Conservation (phyloP, 2,329 filamentous ascomycete species). For the Tolypocladium ophioglossoides region DNA sequence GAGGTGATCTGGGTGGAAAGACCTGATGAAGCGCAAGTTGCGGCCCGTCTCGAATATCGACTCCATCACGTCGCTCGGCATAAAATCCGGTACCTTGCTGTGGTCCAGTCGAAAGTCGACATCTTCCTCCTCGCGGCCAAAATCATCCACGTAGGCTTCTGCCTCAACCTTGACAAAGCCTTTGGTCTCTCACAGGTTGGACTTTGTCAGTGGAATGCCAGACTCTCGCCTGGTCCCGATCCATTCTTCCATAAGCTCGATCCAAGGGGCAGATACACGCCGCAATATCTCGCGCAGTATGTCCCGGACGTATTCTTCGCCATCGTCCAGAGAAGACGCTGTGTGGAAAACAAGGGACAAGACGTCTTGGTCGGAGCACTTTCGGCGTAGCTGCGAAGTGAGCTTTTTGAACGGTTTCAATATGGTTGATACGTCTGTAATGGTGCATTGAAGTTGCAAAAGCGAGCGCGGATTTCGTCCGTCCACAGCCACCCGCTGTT, state of each 20-base stretch:
- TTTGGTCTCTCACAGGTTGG: slow-evolving; percentile 31
- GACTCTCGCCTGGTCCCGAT: slow-evolving; percentile 55
- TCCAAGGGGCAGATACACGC: slow-evolving; percentile 53
- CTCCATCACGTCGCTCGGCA: slow-evolving; percentile 57
- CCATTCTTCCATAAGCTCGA: slow-evolving; percentile 61
- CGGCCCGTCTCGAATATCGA: slow-evolving; percentile 71
- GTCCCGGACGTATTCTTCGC: slow-evolving; percentile 47
- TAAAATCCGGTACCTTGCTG: slow-evolving; percentile 59
- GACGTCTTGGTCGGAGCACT: slow-evolving; percentile 47
- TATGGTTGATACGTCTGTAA: slow-evolving; percentile 35
- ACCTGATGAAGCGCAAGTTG: slow-evolving; percentile 62
- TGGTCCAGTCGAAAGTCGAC: slow-evolving; percentile 53
- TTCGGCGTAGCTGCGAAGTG: slow-evolving; percentile 32
- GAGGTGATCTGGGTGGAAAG: slow-evolving; percentile 61
- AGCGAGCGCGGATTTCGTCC: slow-evolving; percentile 33
- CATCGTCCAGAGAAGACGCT: slow-evolving; percentile 53
- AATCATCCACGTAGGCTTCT: slow-evolving; percentile 45
- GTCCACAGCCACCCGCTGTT: slow-evolving; percentile 35
- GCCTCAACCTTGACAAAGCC: slow-evolving; percentile 52
- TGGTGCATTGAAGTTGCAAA: slow-evolving; percentile 39
- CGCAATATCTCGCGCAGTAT: slow-evolving; percentile 58
- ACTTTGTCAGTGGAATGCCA: slow-evolving; percentile 41
- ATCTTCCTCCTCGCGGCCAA: slow-evolving; percentile 45
- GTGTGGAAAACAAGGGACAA: slow-evolving; percentile 52
- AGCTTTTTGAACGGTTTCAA: slow-evolving; percentile 41